Evolutionary conservation across 768 basidiomycete species (phyloP), one percentile per base, ranked within the genome.

Genomic region (Auricularia cornea): DNA sequence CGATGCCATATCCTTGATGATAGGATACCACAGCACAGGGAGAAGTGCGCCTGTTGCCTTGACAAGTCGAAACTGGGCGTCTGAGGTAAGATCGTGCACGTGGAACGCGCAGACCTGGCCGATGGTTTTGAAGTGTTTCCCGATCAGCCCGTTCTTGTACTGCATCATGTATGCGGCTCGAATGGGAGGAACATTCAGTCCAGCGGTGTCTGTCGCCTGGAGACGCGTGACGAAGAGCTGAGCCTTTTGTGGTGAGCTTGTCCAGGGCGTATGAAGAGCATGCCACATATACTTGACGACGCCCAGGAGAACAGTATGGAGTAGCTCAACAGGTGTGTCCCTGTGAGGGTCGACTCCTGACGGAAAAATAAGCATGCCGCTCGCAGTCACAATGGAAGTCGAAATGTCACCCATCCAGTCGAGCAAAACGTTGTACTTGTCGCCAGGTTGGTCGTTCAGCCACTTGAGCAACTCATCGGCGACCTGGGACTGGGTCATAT

Each of bases 311-410:
- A 64, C 11, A 0, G 72, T 70, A 52, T 74, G 73, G 0, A 81
- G 69, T 28, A 80, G 76, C 63, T 81, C 78, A 0, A 80, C 76
- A 4, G 79, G 79, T 2, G 79, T 78, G 63, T 81, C 79, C 12
- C 35, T 59, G 63, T 81, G 75, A 2, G 79, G 74, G 65, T 83
- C 75, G 0, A 81, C 63, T 3, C 71, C 80, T 80, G 63, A 11
- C n/a, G 61, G 54, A n/a, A 32, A 10, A 30, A 20, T 30, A 23
- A 16, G 16, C 51, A 14, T 8, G 11, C n/a, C 18, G n/a, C n/a
- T n/a, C n/a, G n/a, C n/a, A n/a, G n/a, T n/a, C n/a, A n/a, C n/a
- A 33, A n/a, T 12, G 23, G 59, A 64, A 28, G 20, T 12, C n/a
- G 60, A 38, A 11, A 64, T n/a, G 14, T n/a, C 29, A 63, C 62